Percentiles rank a stretch among this genome's conserved stretches.
phyloP scores from a whole-genome alignment of 768 basidiomycete genomes.

The Panaeolus papilionaceus region DNA sequence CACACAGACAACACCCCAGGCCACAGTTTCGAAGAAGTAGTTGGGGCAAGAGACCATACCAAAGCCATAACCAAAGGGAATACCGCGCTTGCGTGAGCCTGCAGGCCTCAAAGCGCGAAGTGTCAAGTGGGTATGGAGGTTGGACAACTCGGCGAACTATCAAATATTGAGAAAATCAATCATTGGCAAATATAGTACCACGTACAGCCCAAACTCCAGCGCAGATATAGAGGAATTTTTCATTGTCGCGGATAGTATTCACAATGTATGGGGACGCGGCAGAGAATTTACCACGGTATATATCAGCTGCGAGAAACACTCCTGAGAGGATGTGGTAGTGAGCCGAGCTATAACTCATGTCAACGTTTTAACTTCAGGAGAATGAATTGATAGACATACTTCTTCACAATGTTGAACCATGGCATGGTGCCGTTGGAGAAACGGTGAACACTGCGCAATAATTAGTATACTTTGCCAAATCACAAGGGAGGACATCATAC shows the following conservation, averaged over 20 bases:
- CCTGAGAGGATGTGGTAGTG: conserved; percentile 90
- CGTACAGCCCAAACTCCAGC: conserved; percentile 79
- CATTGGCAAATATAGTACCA: conserved; percentile 24
- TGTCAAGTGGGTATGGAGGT: conserved; percentile 82
- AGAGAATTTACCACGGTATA: conserved; percentile 85
- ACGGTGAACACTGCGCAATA: conserved; percentile 74
- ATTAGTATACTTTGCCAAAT: not conserved
- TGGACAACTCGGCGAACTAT: conserved; percentile 87
- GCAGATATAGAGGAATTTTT: conserved; percentile 70
- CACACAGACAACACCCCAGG: conserved; percentile 70
- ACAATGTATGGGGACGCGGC: conserved; percentile 65
- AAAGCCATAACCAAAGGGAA: conserved; percentile 95
- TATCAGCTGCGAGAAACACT: conserved; percentile 74
- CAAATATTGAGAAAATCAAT: conserved; percentile 6
- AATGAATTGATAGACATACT: conserved; percentile 54
- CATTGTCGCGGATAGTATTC: conserved; percentile 68
- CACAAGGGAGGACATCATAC: conserved; percentile 45
- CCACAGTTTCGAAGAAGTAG: conserved; percentile 90
- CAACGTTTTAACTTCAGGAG: not conserved
- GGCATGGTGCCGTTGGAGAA: conserved; percentile 98
- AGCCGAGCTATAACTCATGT: conserved; percentile 60
- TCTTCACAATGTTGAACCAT: conserved; percentile 82
- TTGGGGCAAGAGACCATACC: conserved; percentile 88
- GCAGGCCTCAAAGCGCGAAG: conserved; percentile 84
- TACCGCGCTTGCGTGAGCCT: conserved; percentile 78